phyloP scores from a whole-genome alignment of 768 basidiomycete genomes.

The Lactarius hatsudake region DNA sequence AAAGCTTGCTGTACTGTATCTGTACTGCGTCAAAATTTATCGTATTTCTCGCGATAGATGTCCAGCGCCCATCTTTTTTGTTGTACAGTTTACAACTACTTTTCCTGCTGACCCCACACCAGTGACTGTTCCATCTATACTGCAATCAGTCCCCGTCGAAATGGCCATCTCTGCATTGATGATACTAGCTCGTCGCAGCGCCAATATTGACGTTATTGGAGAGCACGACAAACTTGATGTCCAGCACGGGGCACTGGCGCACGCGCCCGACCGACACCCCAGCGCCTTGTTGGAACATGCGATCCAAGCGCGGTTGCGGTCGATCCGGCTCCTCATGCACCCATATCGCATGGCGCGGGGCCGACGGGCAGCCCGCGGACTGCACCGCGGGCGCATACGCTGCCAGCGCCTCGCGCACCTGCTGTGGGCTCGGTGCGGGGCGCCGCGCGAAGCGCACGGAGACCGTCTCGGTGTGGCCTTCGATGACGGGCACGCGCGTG shows the following conservation, averaged over 20 bases:
- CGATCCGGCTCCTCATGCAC: constrained; percentile 93
- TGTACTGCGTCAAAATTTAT: constrained; percentile 1
- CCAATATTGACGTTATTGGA: constrained; percentile 94
- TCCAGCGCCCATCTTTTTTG: not conserved
- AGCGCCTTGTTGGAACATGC: constrained; percentile 86
- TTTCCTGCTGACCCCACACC: not conserved
- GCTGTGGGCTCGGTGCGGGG: constrained; percentile 83
- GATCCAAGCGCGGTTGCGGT: constrained; percentile 91
- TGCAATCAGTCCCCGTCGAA: constrained; percentile 55
- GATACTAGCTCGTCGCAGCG: constrained; percentile 93
- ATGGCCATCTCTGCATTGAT: constrained; percentile 98
- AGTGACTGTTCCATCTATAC: constrained; percentile 32
- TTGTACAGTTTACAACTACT: not conserved
- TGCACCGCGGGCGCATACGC: constrained; percentile 77
- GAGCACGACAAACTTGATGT: constrained; percentile 93
- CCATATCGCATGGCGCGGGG: constrained; percentile 78
- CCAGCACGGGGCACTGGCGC: constrained; percentile 85
- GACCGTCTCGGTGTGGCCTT: constrained; percentile 91
- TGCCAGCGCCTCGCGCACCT: constrained; percentile 77
- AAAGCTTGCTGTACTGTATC: constrained; percentile 19
- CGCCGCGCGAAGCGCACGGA: constrained; percentile 77
- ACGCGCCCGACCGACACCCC: constrained; percentile 90
- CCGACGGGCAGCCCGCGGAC: constrained; percentile 73
- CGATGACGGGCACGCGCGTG: constrained; percentile 93
- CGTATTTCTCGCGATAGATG: not conserved